phyloP scores from a whole-genome alignment of 768 basidiomycete species.

The Rhodotorula toruloides region DNA sequence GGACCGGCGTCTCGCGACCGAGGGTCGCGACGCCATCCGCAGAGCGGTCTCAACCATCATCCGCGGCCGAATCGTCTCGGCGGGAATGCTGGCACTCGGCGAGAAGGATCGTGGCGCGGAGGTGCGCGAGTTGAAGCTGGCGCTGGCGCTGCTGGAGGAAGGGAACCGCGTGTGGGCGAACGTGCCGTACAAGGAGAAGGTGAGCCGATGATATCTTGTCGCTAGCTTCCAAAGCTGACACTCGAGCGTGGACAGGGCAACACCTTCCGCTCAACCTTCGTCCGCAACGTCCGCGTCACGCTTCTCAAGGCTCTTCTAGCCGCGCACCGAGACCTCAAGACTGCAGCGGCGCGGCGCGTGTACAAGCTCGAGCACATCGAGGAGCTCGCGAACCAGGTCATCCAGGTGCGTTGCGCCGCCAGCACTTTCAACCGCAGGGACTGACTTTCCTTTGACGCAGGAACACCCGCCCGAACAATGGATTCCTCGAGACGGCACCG shows the following conservation, averaged over 20 bases:
- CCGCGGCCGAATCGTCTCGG: neutral
- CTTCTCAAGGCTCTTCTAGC: neutral
- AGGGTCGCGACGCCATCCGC: neutral
- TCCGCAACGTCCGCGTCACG: neutral
- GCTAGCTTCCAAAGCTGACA: too few relatives aligned
- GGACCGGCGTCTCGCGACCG: neutral
- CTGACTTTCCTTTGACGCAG: neutral
- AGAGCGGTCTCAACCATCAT: neutral
- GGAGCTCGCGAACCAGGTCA: neutral
- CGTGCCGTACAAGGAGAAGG: neutral
- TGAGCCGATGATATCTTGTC: too few relatives aligned
- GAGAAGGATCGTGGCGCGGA: neutral
- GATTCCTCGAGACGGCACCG: neutral
- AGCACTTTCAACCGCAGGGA: neutral
- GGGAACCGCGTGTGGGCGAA: neutral
- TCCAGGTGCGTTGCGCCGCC: too few relatives aligned
- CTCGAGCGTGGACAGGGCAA: too few relatives aligned
- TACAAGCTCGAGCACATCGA: slow-evolving; percentile 1
- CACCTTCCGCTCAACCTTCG: neutral
- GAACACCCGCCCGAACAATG: neutral
- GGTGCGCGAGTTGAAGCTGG: neutral
- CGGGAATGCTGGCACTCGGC: too few relatives aligned
- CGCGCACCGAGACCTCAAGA: neutral
- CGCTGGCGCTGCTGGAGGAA: neutral
- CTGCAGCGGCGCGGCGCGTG: neutral